phyloP scores from a whole-genome alignment of 352 stramenopile genomes.

The Blastocystis sp. region DNA sequence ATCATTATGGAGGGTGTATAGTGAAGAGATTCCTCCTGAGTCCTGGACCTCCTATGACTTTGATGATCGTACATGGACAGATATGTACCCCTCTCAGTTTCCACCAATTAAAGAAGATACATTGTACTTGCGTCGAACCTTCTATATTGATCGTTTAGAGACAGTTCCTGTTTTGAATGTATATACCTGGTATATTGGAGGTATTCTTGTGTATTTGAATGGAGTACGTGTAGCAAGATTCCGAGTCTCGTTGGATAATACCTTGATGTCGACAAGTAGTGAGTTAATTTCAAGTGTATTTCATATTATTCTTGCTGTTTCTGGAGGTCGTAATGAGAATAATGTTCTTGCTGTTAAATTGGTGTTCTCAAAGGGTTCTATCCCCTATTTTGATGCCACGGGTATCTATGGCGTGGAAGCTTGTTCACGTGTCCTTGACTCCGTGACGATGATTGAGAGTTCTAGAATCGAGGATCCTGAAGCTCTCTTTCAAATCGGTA shows the following conservation, averaged over 20 bases:
- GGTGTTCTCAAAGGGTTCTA: not conserved
- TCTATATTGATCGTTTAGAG: not conserved
- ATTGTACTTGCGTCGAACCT: not conserved
- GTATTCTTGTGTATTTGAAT: conserved; percentile 9
- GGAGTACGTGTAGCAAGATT: not conserved
- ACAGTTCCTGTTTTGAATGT: not conserved
- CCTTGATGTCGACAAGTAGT: not conserved
- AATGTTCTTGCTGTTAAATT: conserved; percentile 9
- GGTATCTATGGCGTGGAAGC: not conserved
- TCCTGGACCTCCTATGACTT: not conserved
- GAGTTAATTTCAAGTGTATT: conserved; percentile 20
- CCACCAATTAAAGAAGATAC: not conserved
- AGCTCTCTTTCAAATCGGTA: not conserved
- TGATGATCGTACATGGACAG: conserved; percentile 10
- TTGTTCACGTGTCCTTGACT: not conserved
- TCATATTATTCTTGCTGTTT: conserved; percentile 16
- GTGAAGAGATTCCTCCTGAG: not conserved
- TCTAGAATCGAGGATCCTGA: not conserved
- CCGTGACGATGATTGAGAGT: not conserved
- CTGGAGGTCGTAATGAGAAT: not conserved
- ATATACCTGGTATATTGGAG: not conserved
- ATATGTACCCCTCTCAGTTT: not conserved
- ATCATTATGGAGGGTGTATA: not conserved
- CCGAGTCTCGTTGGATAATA: not conserved
- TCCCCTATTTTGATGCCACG: not conserved